Evolutionary conservation across 2,329 filamentous ascomycete species (phyloP).

Genomic region (Sporothrix protearum): DNA sequence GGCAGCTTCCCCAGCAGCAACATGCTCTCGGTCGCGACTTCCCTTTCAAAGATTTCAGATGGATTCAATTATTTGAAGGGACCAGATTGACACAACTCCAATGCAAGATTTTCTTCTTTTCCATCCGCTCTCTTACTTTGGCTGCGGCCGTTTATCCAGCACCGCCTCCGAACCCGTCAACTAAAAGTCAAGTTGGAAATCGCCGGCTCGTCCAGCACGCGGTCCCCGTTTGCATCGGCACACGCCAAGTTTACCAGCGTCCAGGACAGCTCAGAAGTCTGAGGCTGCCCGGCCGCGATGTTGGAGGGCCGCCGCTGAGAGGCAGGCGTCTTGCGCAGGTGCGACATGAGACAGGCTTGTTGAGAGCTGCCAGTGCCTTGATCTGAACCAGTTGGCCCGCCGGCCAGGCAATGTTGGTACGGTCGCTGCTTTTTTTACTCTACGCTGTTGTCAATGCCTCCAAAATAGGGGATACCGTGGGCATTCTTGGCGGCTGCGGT

Average conservation of each 20-base stretch:
- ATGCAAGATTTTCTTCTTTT: neutral
- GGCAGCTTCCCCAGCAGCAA: neutral
- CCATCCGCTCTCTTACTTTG: neutral
- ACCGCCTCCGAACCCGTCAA: conserved; percentile 44
- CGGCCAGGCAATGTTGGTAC: conserved; percentile 51
- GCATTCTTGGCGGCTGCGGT: conserved; percentile 41
- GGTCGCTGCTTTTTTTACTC: conserved; percentile 53
- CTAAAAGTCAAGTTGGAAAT: conserved; percentile 43
- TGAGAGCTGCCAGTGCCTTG: conserved; percentile 40
- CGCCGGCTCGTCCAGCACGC: conserved; percentile 47
- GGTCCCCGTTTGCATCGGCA: conserved; percentile 47
- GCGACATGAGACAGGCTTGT: conserved; percentile 52
- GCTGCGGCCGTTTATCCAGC: conserved; percentile 36
- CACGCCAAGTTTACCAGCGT: conserved; percentile 50
- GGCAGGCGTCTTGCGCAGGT: conserved; percentile 51
- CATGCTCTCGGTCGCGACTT: neutral
- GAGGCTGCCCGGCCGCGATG: conserved; percentile 36
- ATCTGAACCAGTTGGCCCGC: conserved; percentile 51
- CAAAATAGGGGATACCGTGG: conserved; percentile 54
- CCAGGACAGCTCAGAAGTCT: conserved; percentile 39
- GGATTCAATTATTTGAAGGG: neutral
- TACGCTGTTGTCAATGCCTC: conserved; percentile 51
- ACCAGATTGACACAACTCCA: neutral
- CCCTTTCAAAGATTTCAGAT: neutral
- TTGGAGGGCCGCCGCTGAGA: conserved; percentile 46